Evolutionary conservation across 306 rosid species (phyloP), one percentile per base, ranked within the genome.

Genomic region (Rubus idaeus): DNA sequence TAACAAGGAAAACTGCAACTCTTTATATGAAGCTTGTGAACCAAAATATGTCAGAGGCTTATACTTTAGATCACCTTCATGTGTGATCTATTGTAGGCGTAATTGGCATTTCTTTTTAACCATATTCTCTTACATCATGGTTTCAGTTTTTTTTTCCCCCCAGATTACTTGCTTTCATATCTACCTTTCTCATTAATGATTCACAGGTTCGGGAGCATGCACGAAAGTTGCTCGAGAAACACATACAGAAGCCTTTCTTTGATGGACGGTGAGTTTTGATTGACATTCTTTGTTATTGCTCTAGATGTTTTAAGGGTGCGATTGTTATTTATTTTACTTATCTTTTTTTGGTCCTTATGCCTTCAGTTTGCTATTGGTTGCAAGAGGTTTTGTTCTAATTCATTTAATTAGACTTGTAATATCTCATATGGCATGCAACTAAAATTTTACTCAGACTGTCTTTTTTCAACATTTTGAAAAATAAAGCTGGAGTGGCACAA

Each of bases 151-250:
- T 4, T 21, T 26, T 61, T 26, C 3, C 2, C 50, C 73, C 39
- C 42, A 4, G 44, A 7, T 21, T 65, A 77, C 70, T 21, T 44
- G 35, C 55, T 41, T 35, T 44, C 26, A 62, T 74, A 63, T 75
- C 57, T 52, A 76, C 69, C 39, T 47, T 70, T 35, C 46, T 11
- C 67, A 66, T 69, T 77, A 20, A 70, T 73, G 61, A 49, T 77
- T 49, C 67, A 58, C 62, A 92, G 99, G 99, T 91, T 79, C 78
- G 97, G 76, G 97, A 92, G 77, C 99, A 92, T 86, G 99, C 94
- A 51, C 89, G 99, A 52, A 95, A 95, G 82, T 90, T 95, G 71
- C 81, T 95, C 87, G 99, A 95, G 87, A 92, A 91, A 81, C 82
- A 82, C 78, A 18, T 89, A 73, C 88, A 74, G 88, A 91, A 92